Conservation (phyloP, 2,329 filamentous ascomycete species). For the Cladosporium sp. region DNA sequence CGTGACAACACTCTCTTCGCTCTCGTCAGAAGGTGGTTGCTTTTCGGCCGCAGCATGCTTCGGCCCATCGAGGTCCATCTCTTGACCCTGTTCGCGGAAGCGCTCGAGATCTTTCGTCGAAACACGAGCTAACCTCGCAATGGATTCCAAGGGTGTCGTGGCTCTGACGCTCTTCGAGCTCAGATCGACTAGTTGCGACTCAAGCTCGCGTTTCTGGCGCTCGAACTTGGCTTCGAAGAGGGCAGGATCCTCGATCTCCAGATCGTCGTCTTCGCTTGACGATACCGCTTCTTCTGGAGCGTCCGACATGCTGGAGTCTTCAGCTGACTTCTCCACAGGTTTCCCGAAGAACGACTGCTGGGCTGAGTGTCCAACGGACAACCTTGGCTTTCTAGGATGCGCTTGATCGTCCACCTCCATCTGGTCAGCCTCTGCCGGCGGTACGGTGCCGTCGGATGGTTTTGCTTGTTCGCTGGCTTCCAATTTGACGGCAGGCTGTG, state of each 20-base stretch:
- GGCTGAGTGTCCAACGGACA: constrained; percentile 22
- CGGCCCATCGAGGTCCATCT: constrained; percentile 24
- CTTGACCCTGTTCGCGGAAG: constrained; percentile 18
- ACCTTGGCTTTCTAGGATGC: constrained; percentile 13
- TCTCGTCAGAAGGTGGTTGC: constrained; percentile 21
- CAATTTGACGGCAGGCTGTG: constrained; percentile 12
- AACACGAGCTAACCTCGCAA: constrained; percentile 36
- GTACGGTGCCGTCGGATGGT: not conserved
- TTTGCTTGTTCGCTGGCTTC: constrained; percentile 3
- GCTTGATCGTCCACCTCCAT: constrained; percentile 23
- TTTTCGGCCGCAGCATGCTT: constrained; percentile 4
- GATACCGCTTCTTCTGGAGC: constrained; percentile 22
- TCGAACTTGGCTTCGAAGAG: constrained; percentile 43
- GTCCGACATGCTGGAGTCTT: constrained; percentile 17
- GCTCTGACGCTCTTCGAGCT: constrained; percentile 37
- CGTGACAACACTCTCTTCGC: constrained; percentile 27
- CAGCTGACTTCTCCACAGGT: constrained; percentile 15
- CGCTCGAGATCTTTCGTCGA: constrained; percentile 27
- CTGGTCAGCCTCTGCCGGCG: constrained; percentile 11
- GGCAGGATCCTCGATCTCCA: constrained; percentile 42
- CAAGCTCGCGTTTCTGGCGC: constrained; percentile 38
- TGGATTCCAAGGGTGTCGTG: constrained; percentile 38
- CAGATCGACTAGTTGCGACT: constrained; percentile 39
- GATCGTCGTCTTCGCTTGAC: constrained; percentile 42
- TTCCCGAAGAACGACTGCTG: constrained; percentile 29